phyloP scores from a whole-genome alignment of 2,329 filamentous ascomycete genomes.

The Orbilia brochopaga region DNA sequence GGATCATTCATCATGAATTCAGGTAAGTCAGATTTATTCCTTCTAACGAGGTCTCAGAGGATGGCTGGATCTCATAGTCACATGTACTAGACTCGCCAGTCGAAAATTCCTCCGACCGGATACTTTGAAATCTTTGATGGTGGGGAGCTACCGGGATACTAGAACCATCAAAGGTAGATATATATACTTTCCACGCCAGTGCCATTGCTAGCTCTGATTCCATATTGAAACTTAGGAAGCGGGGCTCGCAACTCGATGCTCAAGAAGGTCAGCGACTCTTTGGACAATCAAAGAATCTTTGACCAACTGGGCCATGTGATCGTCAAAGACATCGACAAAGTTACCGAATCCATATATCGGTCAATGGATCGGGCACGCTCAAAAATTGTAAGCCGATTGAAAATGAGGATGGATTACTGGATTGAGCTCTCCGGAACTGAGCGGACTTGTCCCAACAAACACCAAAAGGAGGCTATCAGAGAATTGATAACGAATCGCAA shows the following conservation, averaged over 20 bases:
- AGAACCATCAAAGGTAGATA: constrained; percentile 16
- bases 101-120: constrained; percentile 28
- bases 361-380: background rate
- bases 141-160: constrained; percentile 14
- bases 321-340: background rate
- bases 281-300: constrained; percentile 7
- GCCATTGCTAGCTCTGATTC: background rate
- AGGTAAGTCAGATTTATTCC: background rate
- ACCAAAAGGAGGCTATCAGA: no score
- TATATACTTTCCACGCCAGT: background rate
- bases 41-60: background rate
- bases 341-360: background rate
- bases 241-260: background rate
- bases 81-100: constrained; percentile 7
- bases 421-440: no score
- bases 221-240: constrained; percentile 4
- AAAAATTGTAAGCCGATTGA: background rate
- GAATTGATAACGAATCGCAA: no score
- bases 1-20: constrained; percentile 15
- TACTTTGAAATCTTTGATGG: constrained; percentile 15
- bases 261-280: background rate
- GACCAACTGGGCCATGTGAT: constrained; percentile 7
- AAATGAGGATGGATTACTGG: background rate
- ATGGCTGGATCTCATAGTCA: no score
- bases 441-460: no score